Evolutionary conservation across 2,329 filamentous ascomycete genomes (phyloP).

Genomic region (Endocalyx cinctus): DNA sequence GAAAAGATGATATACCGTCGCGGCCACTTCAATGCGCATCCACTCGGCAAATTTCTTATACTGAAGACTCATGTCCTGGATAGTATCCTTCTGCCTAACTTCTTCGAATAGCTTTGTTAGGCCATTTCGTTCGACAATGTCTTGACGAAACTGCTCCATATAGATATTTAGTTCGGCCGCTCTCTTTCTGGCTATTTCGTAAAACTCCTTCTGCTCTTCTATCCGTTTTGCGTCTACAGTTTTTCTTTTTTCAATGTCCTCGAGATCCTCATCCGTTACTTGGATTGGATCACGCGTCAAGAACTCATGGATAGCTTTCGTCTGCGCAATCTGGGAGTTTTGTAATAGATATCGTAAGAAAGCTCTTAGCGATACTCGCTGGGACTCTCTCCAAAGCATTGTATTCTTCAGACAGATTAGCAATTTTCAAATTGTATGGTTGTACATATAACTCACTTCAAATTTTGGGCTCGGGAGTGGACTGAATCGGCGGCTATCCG

Average conservation of each 20-base stretch:
- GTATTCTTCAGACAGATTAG: conserved; percentile 42
- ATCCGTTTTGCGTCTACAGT: conserved; percentile 81
- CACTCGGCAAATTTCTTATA: conserved; percentile 99
- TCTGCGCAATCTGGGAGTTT: conserved; percentile 78
- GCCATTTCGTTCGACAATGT: conserved; percentile 70
- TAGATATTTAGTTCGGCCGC: conserved; percentile 93
- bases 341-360: conserved; percentile 84
- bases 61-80: conserved; percentile 84
- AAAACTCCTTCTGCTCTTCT: conserved; percentile 90
- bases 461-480: conserved; percentile 27
- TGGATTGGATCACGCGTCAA: conserved; percentile 68
- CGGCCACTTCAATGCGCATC: conserved; percentile 94
- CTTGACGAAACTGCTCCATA: conserved; percentile 83
- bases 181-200: conserved; percentile 86
- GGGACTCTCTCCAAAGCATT: conserved; percentile 76
- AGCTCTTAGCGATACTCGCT: conserved; percentile 84
- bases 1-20: conserved; percentile 95
- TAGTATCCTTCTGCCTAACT: conserved; percentile 83
- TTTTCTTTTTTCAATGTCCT: conserved; percentile 76
- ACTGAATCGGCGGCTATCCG: conserved; percentile 38
- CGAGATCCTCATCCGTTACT: conserved; percentile 74
- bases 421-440: conserved; percentile 17
- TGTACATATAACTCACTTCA: conserved; percentile 13
- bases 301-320: conserved; percentile 80
- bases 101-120: conserved; percentile 89